Base-by-base conservation (phyloP, 108 stramenopile genomes). In the Stephanodiscus minutulus region DNA sequence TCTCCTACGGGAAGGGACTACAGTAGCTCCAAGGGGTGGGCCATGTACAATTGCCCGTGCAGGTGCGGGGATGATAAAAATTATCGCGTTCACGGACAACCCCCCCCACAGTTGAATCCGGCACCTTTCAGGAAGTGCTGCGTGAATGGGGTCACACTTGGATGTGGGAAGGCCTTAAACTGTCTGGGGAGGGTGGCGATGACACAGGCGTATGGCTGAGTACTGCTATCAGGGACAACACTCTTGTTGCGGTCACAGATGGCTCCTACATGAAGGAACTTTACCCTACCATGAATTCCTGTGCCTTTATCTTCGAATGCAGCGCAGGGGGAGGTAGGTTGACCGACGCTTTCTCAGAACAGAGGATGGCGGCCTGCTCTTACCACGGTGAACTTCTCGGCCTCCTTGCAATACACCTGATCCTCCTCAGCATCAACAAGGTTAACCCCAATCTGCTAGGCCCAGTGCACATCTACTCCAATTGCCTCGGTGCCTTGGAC, bases 301-400 rank as follows among this genome's bases (percentile, higher is more conserved):
- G n/a, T n/a, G n/a, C n/a, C n/a, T n/a, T n/a, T n/a, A n/a, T n/a
- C n/a, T n/a, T n/a, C n/a, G n/a, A n/a, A 27, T 66, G 64, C 64
- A 20, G 3, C 1, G 10, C 46, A 21, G 58, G 64, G 0, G 36
- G 46, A 31, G 66, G 66, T 0, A 64, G 53, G 27, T 4, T 73
- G 5, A 1, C 29, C 0, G 72, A 62, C 0, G 8, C 56, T 0
- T 73, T 73, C 33, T 36, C 64, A 33, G 72, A 64, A n/a, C 6
- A 15, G 3, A 54, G 36, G 1, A 7, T 12, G 15, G 27, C 20
- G 20, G 72, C 72, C n/a, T 44, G 43, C 37, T 28, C 64, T 21
- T 73, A 73, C 36, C 8, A 64, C 21, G 72, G 72, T 47, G 64
- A 73, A 20, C 50, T 72, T 21, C 22, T n/a, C n/a, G n/a, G n/a